These are phyloP conservation scores for Gossypium davidsonii DNA, from an alignment of 441 rosid species.

Conservation along the genomic window DNA sequence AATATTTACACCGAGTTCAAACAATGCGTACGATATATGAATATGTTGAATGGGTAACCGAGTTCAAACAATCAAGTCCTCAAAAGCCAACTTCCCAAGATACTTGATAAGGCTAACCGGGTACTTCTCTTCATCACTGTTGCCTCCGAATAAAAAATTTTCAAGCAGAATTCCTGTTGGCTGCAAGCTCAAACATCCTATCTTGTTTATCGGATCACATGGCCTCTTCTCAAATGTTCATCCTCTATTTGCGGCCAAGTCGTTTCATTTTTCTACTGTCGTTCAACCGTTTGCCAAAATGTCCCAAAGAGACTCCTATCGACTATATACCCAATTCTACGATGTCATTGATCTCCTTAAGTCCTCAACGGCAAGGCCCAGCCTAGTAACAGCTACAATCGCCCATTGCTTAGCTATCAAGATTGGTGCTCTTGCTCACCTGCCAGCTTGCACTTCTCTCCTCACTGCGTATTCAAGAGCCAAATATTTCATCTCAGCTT, in stretches of 20 bases:
- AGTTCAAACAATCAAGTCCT: neutral
- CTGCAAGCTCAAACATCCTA: neutral
- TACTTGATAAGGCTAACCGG: neutral
- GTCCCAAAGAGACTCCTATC: conserved; percentile 25
- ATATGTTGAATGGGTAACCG: conserved; percentile 2
- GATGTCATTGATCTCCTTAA: conserved; percentile 28
- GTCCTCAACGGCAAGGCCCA: conserved; percentile 19
- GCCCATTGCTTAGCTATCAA: conserved; percentile 52
- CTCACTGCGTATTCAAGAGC: conserved; percentile 39
- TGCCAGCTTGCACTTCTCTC: conserved; percentile 37
- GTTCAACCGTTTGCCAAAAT: conserved; percentile 34
- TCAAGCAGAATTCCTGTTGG: neutral
- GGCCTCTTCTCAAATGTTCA: neutral
- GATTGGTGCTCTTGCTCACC: conserved; percentile 37
- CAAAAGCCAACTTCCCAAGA: neutral
- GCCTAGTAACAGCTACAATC: conserved; percentile 14
- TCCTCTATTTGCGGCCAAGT: neutral
- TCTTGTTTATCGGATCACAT: neutral
- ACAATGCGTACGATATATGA: neutral
- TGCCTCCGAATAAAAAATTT: neutral
- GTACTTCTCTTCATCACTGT: neutral
- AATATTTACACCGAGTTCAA: neutral
- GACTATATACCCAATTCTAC: conserved; percentile 9
- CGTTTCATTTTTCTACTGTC: conserved; percentile 11
- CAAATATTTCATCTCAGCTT: conserved; percentile 26